Evolutionary conservation across 1,284 basidiomycete genomes (phyloP), one percentile per base, ranked within the genome.

Genomic region (Taiwanofungus camphoratus): DNA sequence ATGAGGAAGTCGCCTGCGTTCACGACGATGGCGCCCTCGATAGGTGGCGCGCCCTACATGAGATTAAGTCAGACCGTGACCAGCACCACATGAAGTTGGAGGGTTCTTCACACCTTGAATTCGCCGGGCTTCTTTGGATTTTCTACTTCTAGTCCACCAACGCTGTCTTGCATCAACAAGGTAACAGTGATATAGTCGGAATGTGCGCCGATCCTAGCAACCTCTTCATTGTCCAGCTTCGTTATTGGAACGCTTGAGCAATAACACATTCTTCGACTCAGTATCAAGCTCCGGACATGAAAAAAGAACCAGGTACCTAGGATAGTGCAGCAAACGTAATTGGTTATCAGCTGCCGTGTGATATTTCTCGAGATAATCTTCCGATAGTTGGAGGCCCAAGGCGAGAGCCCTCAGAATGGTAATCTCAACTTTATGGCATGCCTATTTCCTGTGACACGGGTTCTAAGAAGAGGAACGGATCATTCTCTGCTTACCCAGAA

Each of bases 1-100:
- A 75, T 75, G 46, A 82, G 57, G 48, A 79, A 73, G 52, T 81
- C 77, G 3, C 76, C 78, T 4, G 77, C 77, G 51, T 82, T 82
- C 40, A 81, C 73, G 13, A 79, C 63, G n/a, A 80, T 60, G 0
- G 76, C 68, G 2, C 71, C 73, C 5, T 69, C 63, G 3, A 80
- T 55, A 0, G 76, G 74, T 2, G 68, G 66, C 3, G 71, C 76
- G 16, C 68, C 63, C 66, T 76, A 42, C 5, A 18, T 13, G 8
- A 15, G 34, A n/a, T 21, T 29, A 23, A 36, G 12, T 35, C 12
- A 21, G 18, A n/a, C 22, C 19, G 26, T 21, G 22, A 35, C 32
- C 4, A 31, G 13, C 26, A 20, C n/a, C n/a, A n/a, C n/a, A n/a
- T n/a, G n/a, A 37, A 2, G 33, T 16, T 26, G 29, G 9, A 11